Conservation (phyloP, 2,329 filamentous ascomycete species). For the Arachnomyces sp. region DNA sequence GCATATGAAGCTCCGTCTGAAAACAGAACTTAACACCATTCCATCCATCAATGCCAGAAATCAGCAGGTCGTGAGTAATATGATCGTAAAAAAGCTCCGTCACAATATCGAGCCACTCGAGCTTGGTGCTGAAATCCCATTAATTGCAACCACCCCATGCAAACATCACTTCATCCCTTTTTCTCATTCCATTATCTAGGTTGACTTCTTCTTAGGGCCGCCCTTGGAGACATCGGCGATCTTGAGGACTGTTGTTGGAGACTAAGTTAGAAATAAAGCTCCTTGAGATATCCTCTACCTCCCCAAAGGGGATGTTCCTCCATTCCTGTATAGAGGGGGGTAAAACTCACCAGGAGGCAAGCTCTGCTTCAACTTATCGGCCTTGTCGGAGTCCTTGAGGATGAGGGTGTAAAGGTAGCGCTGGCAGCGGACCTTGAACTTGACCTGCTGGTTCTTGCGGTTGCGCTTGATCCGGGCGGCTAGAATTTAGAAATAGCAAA, state of each 20-base stretch:
- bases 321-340: not conserved
- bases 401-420: conserved; percentile 95
- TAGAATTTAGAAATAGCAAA: conserved; percentile 32
- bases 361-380: conserved; percentile 99
- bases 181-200: conserved; percentile 24
- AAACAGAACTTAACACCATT: not conserved
- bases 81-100: too few relatives aligned
- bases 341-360: conserved; percentile 80
- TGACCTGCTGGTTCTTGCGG: conserved; percentile 82
- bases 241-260: conserved; percentile 31
- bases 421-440: conserved; percentile 99
- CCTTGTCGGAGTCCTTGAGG: conserved; percentile 98
- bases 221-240: conserved; percentile 39
- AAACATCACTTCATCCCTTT: not conserved
- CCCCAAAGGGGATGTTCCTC: not conserved
- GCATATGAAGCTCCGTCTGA: too few relatives aligned
- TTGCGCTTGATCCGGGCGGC: conserved; percentile 94
- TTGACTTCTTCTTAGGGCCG: conserved; percentile 36
- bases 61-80: not conserved
- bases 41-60: not conserved
- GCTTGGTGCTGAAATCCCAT: not conserved
- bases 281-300: conserved; percentile 9
- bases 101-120: too few relatives aligned
- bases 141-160: conserved; percentile 1
- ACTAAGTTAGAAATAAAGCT: conserved; percentile 15